Conservation (phyloP, 805 yeast genomes). For the Kazachstania kunashirensis region DNA sequence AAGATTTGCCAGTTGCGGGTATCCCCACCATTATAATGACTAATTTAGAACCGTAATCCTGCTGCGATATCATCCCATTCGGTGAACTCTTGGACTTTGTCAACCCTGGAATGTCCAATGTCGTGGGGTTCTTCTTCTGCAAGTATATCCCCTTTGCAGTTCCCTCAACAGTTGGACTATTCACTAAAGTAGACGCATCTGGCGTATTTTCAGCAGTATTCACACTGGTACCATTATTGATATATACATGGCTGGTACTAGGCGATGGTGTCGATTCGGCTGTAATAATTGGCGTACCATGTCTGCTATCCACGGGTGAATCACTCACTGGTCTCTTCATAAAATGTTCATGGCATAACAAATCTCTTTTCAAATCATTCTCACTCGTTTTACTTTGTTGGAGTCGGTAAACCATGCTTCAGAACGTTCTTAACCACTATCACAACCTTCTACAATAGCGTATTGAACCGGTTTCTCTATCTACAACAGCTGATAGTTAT, state of each 20-base stretch:
- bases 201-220: background rate
- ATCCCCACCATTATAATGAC: conserved; percentile 94
- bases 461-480: too few relatives aligned
- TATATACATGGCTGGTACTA: background rate
- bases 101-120: conserved; percentile 86
- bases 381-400: too few relatives aligned
- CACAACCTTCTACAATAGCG: too few relatives aligned
- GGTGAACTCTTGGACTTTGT: conserved; percentile 74
- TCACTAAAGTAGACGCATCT: background rate
- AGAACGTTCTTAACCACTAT: too few relatives aligned
- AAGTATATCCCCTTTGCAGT: background rate
- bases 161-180: background rate
- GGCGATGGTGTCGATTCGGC: background rate
- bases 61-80: conserved; percentile 52
- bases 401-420: too few relatives aligned
- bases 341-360: too few relatives aligned
- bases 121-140: conserved; percentile 53
- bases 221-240: background rate
- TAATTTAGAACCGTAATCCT: conserved; percentile 70
- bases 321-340: conserved; percentile 9
- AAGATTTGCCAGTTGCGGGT: conserved; percentile 93
- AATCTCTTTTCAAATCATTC: too few relatives aligned
- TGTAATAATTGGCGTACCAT: background rate
- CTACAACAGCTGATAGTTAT: too few relatives aligned
- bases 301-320: conserved; percentile 3